phyloP scores from a whole-genome alignment of 441 rosid species.

The Codiaeum variegatum region DNA sequence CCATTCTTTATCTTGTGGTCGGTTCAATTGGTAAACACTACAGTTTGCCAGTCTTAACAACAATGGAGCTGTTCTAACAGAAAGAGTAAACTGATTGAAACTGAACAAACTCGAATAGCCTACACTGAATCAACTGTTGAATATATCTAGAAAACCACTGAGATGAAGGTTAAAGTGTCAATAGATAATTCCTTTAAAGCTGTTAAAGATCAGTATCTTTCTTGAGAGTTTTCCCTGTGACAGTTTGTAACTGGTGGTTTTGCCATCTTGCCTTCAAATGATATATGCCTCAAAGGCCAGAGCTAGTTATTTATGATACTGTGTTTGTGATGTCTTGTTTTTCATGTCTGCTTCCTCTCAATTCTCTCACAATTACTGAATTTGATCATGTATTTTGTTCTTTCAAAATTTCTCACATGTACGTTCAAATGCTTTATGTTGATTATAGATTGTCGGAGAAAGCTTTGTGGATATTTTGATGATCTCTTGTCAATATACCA shows the following conservation, averaged over 20 bases:
- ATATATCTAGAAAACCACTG: neutral
- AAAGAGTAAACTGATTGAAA: neutral
- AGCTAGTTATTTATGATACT: neutral
- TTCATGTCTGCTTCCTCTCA: neutral
- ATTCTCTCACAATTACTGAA: neutral
- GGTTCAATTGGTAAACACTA: neutral
- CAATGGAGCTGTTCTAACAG: neutral
- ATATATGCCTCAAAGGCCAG: neutral
- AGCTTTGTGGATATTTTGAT: constrained; percentile 76
- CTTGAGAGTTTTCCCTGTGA: neutral
- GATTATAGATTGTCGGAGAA: constrained; percentile 78
- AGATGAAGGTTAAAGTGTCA: neutral
- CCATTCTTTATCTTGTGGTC: neutral
- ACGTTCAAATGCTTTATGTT: constrained; percentile 19
- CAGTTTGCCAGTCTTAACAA: neutral
- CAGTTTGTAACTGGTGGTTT: neutral
- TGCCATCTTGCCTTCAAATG: neutral
- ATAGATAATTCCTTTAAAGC: neutral
- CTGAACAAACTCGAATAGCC: neutral
- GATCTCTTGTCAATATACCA: constrained; percentile 78
- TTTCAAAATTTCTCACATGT: neutral
- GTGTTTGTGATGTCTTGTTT: constrained; percentile 3
- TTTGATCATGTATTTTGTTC: neutral
- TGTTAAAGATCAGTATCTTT: neutral
- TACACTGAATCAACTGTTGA: neutral